Base-by-base conservation (phyloP, 2,329 filamentous ascomycete species). In the Microsporum audouinii region DNA sequence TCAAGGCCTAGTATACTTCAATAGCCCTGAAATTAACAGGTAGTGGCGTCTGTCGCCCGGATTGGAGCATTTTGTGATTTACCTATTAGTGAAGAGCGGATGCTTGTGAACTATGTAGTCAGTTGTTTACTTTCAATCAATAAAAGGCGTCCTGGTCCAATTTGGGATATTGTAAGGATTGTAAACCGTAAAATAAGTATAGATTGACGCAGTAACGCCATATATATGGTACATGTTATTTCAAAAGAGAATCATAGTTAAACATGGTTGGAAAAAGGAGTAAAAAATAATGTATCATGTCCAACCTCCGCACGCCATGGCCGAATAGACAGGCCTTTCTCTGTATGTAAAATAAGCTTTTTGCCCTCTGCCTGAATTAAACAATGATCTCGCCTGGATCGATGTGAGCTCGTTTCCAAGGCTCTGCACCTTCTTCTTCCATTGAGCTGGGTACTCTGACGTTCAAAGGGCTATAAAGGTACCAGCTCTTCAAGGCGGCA, bases 401-500 rank as follows among this genome's bases (percentile, higher is more conserved):
- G 65, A 89, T 81, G 68, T 88, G 79, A 59, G 81, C 82, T 1
- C 86, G 83, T 74, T 82, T 82, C 86, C 86, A 89, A 3, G 82
- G 78, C 68, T 77, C 77, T 49, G 84, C 83, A 55, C 78, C 80
- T 65, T 83, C 78, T 60, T 80, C 78, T 66, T 88, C 80, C 77
- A 83, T 87, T 65, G 88, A 85, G 71, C 87, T 89, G 29, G 87
- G 87, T 63, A 89, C 79, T 62, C 81, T 80, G 57, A 84, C 82
- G 65, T 83, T 76, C 67, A 82, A 71, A 0, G 94, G 92, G 72
- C 86, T 91, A 78, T 99, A 99, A 59, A 99, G 79, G 75, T 99
- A 99, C 94, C 94, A 99, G 4, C 87, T 82, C 80, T 96, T 95
- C 70, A 99, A 79, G 17, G 91, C 86, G 65, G 88, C 86, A 69